A percentile compares a stretch with the other conserved stretches of the same genome.
phyloP scores from a whole-genome alignment of 805 yeast genomes.

The Komagataella kurtzmanii region DNA sequence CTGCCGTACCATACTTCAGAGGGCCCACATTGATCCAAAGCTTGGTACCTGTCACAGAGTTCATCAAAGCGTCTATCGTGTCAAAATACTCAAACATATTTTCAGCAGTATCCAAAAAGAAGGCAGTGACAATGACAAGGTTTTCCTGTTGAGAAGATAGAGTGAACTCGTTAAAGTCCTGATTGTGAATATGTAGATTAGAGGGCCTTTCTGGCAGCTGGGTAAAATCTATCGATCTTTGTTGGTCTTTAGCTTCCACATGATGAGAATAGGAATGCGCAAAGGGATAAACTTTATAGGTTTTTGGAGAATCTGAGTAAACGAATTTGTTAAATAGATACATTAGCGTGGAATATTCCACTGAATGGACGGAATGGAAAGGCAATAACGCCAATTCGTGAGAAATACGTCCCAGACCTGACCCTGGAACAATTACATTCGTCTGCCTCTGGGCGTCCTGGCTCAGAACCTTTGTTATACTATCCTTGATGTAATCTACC shows the following conservation, averaged over 20 bases:
- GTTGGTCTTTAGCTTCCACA: conserved; percentile 30
- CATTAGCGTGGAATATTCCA: conserved; percentile 73
- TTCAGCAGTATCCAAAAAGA: conserved; percentile 88
- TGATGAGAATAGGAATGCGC: conserved; percentile 64
- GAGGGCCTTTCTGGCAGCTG: conserved; percentile 24
- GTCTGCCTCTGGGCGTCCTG: conserved; percentile 21
- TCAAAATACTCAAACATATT: conserved; percentile 67
- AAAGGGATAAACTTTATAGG: conserved; percentile 29
- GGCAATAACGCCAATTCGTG: conserved; percentile 36
- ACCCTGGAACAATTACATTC: conserved; percentile 67
- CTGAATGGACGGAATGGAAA: conserved; percentile 44
- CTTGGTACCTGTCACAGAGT: conserved; percentile 21
- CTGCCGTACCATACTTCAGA: conserved; percentile 78
- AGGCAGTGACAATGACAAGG: conserved; percentile 51
- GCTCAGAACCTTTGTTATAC: conserved; percentile 22
- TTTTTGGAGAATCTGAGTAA: conserved; percentile 18
- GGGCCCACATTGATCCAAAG: conserved; percentile 92
- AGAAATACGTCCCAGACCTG: conserved; percentile 74
- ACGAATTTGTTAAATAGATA: conserved; percentile 50
- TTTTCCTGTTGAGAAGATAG: conserved; percentile 22
- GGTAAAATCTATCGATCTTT: conserved; percentile 23
- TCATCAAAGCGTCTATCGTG: conserved; percentile 33
- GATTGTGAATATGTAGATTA: conserved; percentile 34
- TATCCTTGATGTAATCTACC: conserved; percentile 31
- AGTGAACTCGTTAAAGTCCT: conserved; percentile 51